A percentile compares a stretch with the other conserved stretches of the same genome.
These are phyloP conservation scores for Trametes cingulata DNA, from an alignment of 768 basidiomycete species.

Conservation along the genomic window DNA sequence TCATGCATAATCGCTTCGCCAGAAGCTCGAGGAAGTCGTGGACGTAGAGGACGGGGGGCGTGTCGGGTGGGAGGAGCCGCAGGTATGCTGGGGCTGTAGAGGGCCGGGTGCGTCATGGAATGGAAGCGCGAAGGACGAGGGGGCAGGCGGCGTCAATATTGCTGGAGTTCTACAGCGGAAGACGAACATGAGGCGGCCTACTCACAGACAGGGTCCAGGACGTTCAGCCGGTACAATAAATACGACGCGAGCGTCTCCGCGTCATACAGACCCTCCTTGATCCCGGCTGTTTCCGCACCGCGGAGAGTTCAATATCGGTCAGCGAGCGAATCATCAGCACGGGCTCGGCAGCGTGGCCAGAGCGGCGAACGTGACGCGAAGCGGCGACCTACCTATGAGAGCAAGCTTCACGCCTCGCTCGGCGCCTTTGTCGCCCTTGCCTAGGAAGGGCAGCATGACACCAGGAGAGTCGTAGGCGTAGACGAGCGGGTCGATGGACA, in stretches of 20 bases:
- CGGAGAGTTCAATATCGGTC: conserved; percentile 7
- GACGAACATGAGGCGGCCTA: conserved; percentile 19
- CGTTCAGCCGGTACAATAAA: conserved; percentile 81
- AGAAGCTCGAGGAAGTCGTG: conserved; percentile 68
- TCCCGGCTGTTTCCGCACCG: conserved; percentile 63
- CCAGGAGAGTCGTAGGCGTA: conserved; percentile 97
- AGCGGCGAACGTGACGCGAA: background rate
- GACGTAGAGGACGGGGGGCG: conserved; percentile 60
- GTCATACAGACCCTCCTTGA: conserved; percentile 92
- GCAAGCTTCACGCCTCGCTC: conserved; percentile 94
- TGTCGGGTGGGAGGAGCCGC: conserved; percentile 53
- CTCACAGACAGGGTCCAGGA: conserved; percentile 72
- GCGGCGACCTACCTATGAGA: conserved; percentile 72
- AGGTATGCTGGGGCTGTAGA: conserved; percentile 69
- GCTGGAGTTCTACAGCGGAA: background rate
- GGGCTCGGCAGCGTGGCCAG: background rate
- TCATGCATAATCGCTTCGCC: conserved; percentile 77
- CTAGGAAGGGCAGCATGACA: conserved; percentile 95
- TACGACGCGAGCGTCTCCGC: conserved; percentile 83
- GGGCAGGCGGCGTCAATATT: background rate
- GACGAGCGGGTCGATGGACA: conserved; percentile 76
- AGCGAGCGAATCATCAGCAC: background rate
- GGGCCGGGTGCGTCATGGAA: conserved; percentile 2
- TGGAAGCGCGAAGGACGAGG: background rate
- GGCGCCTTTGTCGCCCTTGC: conserved; percentile 79